Evolutionary conservation across 768 basidiomycete genomes (phyloP).

Genomic region (Boletus reticuloceps): DNA sequence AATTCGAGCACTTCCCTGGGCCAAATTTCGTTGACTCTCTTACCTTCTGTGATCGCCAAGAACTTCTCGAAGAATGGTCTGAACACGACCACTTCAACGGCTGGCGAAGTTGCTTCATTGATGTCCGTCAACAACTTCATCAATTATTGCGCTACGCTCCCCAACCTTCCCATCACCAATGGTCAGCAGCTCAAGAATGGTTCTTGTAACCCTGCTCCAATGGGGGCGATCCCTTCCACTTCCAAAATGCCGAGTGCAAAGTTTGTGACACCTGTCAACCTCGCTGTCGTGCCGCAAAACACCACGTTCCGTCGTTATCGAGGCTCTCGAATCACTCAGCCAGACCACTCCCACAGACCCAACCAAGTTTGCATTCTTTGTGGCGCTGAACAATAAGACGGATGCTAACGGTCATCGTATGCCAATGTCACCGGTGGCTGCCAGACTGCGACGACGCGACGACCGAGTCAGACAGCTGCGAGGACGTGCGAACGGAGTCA

Average conservation of each 20-base stretch:
- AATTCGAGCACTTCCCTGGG: slow-evolving; percentile 17
- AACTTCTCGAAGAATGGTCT: slow-evolving; percentile 58
- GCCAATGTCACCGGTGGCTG: slow-evolving; percentile 50
- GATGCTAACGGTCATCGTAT: slow-evolving; percentile 42
- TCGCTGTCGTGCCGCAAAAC: slow-evolving; percentile 41
- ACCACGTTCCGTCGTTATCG: slow-evolving; percentile 57
- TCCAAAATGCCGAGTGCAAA: slow-evolving; percentile 54
- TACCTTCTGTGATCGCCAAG: slow-evolving; percentile 48
- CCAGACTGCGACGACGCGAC: no score
- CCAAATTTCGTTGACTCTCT: slow-evolving; percentile 36
- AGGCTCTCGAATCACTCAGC: slow-evolving; percentile 45
- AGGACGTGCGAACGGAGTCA: no score
- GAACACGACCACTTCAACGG: slow-evolving; percentile 19
- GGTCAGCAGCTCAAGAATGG: slow-evolving; percentile 51
- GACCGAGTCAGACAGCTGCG: no score
- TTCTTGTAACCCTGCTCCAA: slow-evolving; percentile 60
- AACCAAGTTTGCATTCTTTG: slow-evolving; percentile 57
- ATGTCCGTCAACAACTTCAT: slow-evolving; percentile 75
- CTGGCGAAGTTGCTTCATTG: slow-evolving; percentile 54
- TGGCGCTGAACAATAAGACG: slow-evolving; percentile 43
- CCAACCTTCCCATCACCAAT: slow-evolving; percentile 54
- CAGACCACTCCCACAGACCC: slow-evolving; percentile 51
- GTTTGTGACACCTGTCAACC: slow-evolving; percentile 48
- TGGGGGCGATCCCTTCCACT: slow-evolving; percentile 54
- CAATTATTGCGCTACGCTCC: slow-evolving; percentile 55